Evolutionary conservation across 371 early-diverging fungal genomes (phyloP).

Genomic region (Mucor lusitanicus): DNA sequence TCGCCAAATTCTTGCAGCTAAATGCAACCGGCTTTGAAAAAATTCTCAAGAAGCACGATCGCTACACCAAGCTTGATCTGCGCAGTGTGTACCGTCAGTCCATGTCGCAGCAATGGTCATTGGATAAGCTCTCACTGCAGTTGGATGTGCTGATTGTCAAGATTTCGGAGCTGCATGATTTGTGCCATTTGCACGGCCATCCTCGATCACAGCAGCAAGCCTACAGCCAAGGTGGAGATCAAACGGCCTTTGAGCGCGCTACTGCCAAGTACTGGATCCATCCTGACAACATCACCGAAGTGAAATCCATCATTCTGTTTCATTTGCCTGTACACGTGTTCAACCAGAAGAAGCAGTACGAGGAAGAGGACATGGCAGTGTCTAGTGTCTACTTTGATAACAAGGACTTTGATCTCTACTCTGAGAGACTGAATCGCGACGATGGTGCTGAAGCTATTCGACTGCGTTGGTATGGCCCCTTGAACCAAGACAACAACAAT

Average conservation of each 20-base stretch:
- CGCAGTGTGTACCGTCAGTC: conserved; percentile 68
- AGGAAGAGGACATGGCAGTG: conserved; percentile 64
- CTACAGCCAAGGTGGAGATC: conserved; percentile 26
- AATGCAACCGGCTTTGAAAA: conserved; percentile 96
- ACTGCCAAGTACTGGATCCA: conserved; percentile 86
- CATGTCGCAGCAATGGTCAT: conserved; percentile 75
- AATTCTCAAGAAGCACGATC: conserved; percentile 97
- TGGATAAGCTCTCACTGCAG: conserved; percentile 74
- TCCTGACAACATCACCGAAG: conserved; percentile 93
- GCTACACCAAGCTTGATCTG: conserved; percentile 78
- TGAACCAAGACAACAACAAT: conserved; percentile 48
- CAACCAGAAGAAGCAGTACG: conserved; percentile 40
- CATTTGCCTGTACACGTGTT: conserved; percentile 95
- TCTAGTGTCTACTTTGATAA: conserved; percentile 98
- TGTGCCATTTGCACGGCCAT: conserved; percentile 31
- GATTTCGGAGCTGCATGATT: conserved; percentile 56
- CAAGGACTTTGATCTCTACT: conserved; percentile 82
- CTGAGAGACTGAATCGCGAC: conserved; percentile 80
- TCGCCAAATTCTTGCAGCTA: conserved; percentile 89
- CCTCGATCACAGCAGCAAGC: conserved; percentile 25
- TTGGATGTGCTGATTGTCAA: conserved; percentile 88
- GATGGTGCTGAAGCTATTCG: conserved; percentile 90
- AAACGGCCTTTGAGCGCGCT: conserved; percentile 45
- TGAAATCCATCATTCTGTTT: conserved; percentile 88
- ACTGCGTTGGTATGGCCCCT: conserved; percentile 88